Base-by-base conservation (phyloP, 2,329 filamentous ascomycete species). In the Cercospora janseana region DNA sequence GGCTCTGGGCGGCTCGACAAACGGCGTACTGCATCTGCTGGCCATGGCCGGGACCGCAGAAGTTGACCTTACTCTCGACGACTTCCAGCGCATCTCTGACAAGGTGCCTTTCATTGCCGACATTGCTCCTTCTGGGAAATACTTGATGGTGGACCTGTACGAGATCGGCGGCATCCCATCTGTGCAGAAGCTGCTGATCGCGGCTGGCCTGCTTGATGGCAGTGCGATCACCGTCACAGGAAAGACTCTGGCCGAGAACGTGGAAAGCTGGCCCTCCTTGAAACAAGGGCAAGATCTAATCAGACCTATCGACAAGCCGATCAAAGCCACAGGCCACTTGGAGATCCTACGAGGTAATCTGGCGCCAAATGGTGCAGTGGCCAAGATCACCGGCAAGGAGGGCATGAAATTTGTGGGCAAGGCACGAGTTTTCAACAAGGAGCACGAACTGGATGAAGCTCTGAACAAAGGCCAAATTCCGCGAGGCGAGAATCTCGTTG, bases 321-420 rank as follows among this genome's bases (percentile, higher is more conserved):
- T 95, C 76, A 96, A 96, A 69, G 59, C 77, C 1, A 88, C 84
- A 0, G 92, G 92, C 34, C 92, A 97, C 69, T 79, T 97, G 53
- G 89, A 92, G 69, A 87, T 97, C 53, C 79, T 97, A 3, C 80
- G 81, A 52, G 92, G 92, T 15, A 95, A 95, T 68, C 79, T 96
- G 24, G 88, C 91, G 2, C 92, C 92, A 1, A 86, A 83, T 8
- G 92, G 92, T 26, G 87, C 91, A 1, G 91, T 97, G 1, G 91
- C 90, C 53, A 97, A 97, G 71, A 96, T 97, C 69, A 96, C 92
- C 0, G 92, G 92, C 27, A 96, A 96, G 69, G 92, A 97, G 69
- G 92, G 92, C 2, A 78, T 90, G 5, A 75, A 72, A 9, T 97
- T 97, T 70, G 85, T 78, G 0, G 92, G 92, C 41, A 82, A 82